These are phyloP conservation scores for Moesziomyces sp. DNA, from an alignment of 1,284 basidiomycete species.

Conservation along the genomic window DNA sequence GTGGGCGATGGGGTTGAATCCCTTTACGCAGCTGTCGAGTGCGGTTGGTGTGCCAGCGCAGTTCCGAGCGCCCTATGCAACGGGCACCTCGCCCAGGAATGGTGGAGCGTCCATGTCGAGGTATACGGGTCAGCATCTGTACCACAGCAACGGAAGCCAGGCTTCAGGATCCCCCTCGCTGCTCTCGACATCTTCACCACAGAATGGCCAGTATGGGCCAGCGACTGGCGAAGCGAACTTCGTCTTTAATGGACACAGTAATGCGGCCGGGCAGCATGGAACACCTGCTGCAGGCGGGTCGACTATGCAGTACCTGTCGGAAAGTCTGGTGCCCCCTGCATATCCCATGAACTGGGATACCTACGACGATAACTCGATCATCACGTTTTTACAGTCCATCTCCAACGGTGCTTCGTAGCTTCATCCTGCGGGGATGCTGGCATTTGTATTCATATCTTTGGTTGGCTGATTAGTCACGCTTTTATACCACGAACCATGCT, in stretches of 20 bases:
- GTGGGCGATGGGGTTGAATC: constrained; percentile 49
- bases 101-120: neutral
- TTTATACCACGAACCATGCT: too few species aligned
- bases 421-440: neutral
- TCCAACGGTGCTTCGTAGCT: constrained; percentile 17
- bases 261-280: constrained; percentile 2
- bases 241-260: constrained; percentile 15
- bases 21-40: constrained; percentile 29
- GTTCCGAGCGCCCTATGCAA: constrained; percentile 21
- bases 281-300: constrained; percentile 9
- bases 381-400: constrained; percentile 47
- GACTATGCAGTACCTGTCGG: constrained; percentile 37
- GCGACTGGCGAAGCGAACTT: constrained; percentile 3
- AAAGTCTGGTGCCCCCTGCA: constrained; percentile 41
- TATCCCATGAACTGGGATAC: constrained; percentile 53
- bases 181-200: constrained; percentile 25
- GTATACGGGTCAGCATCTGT: constrained; percentile 21
- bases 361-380: constrained; percentile 50
- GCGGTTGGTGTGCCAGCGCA: constrained; percentile 6
- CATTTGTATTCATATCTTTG: neutral
- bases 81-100: constrained; percentile 18
- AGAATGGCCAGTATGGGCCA: constrained; percentile 6
- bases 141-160: constrained; percentile 25
- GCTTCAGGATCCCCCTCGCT: constrained; percentile 34
- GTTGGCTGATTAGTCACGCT: too few species aligned